Evolutionary conservation across 371 early-diverging fungal genomes (phyloP), one percentile per base, ranked within the genome.

Genomic region (Cokeromyces recurvatus): DNA sequence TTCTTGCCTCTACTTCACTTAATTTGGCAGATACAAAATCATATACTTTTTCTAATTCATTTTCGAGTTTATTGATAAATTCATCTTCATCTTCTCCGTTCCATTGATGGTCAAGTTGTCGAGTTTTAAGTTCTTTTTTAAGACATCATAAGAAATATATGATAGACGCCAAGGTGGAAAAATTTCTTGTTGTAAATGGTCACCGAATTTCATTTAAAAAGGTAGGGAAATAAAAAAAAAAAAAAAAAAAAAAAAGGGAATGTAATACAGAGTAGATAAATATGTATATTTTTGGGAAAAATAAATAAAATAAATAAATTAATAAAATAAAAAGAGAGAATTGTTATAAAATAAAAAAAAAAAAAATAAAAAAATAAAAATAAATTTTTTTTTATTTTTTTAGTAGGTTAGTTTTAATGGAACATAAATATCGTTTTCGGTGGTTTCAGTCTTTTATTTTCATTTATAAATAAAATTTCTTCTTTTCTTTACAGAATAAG

Each of bases 21-120:
- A 84, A 66, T 64, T 94, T 92, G 51, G 87, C 74, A 38, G 78
- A 62, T 38, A 90, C 82, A 62, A 91, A 92, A 43, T 82, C 74
- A 36, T 83, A 79, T n/a, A 91, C 90, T 76, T 89, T 92, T 40
- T 84, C 85, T 16, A 92, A 78, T 57, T 92, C 93, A 8, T 81
- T 68, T 25, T 82, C 85, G 2, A 91, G 57, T 19, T 73, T 60
- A 42, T 78, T 73, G 14, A 88, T 77, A 67, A 92, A 91, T 38
- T 79, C 75, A 4, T 69, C 63, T 57, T 92, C 92, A 38, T 84
- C 84, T 36, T 71, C 64, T 16, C 68, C 77, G 17, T 81, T 77
- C 57, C 82, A 84, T 29, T 19, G n/a, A 39, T 58, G 63, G 17
- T 58, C 59, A 8, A 40, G 19, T 11, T 58, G 58, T 19, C 46